Conservation (phyloP, 2,329 filamentous ascomycete genomes). For the Stemphylium lycopersici region DNA sequence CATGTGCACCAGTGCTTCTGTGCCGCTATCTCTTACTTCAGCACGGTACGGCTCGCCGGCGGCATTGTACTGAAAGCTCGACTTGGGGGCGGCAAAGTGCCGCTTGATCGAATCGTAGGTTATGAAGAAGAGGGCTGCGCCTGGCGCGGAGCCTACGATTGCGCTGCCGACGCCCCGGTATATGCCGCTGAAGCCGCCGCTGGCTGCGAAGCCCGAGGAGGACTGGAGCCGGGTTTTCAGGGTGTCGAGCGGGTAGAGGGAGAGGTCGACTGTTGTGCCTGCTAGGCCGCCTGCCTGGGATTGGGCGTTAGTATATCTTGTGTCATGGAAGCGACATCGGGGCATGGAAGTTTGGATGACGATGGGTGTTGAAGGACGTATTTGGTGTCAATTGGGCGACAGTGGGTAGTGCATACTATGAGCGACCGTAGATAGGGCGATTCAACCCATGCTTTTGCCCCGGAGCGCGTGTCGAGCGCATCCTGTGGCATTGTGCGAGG, state of each 20-base stretch:
- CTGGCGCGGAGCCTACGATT: conserved; percentile 88
- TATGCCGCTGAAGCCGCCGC: conserved; percentile 87
- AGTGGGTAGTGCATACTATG: conserved; percentile 44
- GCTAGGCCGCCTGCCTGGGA: conserved; percentile 81
- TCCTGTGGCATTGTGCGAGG: conserved; percentile 34
- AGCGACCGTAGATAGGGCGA: conserved; percentile 57
- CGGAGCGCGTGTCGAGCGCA: conserved; percentile 34
- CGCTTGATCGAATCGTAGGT: conserved; percentile 79
- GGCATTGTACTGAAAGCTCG: conserved; percentile 27
- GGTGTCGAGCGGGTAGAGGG: conserved; percentile 96
- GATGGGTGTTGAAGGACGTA: neutral
- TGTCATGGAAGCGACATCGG: neutral
- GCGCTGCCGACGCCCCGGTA: conserved; percentile 92
- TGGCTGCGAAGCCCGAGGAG: conserved; percentile 74
- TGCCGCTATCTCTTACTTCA: conserved; percentile 11
- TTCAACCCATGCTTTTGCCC: conserved; percentile 47
- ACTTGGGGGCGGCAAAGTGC: conserved; percentile 20
- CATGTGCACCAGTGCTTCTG: conserved; percentile 69
- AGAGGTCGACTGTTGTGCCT: conserved; percentile 94
- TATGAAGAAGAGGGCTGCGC: conserved; percentile 96
- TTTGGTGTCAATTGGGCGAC: neutral
- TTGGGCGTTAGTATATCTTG: neutral
- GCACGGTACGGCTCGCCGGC: conserved; percentile 37
- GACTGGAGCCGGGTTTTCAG: conserved; percentile 97
- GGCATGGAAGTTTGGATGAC: too few species aligned